Conservation (phyloP, 1,284 basidiomycete genomes). For the Trametes versicolor region DNA sequence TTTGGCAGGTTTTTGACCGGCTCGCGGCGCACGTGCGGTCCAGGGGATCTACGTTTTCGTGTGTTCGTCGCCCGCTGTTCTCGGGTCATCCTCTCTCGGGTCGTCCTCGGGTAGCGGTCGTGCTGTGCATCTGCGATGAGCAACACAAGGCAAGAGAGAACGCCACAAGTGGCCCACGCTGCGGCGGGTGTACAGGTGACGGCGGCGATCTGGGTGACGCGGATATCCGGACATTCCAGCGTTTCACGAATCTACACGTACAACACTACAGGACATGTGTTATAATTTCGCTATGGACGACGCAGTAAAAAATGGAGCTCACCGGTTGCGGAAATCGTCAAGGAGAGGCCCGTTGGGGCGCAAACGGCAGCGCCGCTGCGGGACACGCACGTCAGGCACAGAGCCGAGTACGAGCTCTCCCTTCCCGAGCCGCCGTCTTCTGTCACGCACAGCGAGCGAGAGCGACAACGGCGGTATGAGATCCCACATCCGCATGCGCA, state of each 20-base stretch:
- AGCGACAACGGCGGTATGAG: too few relatives aligned
- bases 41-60: constrained; percentile 73
- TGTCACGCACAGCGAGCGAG: too few relatives aligned
- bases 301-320: constrained; percentile 13
- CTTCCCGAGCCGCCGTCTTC: constrained; percentile 61
- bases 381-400: constrained; percentile 86
- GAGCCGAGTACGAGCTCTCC: too few relatives aligned
- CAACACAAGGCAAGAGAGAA: constrained; percentile 73
- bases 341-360: constrained; percentile 79
- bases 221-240: constrained; percentile 42
- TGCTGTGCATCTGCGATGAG: constrained; percentile 38
- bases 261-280: constrained; percentile 27
- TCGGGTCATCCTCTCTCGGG: constrained; percentile 57
- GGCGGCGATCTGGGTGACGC: constrained; percentile 44
- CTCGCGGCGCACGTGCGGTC: constrained; percentile 71
- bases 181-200: too few relatives aligned
- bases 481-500: too few relatives aligned
- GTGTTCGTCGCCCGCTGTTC: constrained; percentile 83
- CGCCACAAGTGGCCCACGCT: too few relatives aligned
- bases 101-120: constrained; percentile 48
- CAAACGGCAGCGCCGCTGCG: constrained; percentile 76
- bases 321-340: constrained; percentile 60
- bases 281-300: neutral
- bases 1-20: constrained; percentile 77
- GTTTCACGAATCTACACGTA: constrained; percentile 39